phyloP scores from a whole-genome alignment of 768 basidiomycete genomes.

The Agrocybe praecox region DNA sequence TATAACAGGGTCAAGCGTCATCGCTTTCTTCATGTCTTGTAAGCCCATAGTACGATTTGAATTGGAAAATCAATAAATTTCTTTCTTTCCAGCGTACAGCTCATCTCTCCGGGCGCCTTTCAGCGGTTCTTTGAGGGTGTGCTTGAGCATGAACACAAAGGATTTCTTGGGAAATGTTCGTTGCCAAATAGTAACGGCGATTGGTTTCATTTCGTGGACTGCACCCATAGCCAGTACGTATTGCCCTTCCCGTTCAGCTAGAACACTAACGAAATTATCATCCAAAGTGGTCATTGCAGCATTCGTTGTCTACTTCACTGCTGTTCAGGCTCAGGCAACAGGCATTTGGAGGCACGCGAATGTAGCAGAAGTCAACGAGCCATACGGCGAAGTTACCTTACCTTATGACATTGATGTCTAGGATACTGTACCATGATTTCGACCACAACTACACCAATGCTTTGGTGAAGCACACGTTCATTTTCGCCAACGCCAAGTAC shows the following conservation, averaged over 20 bases:
- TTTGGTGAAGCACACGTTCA: too few relatives aligned
- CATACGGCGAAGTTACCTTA: background rate
- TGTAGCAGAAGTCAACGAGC: background rate
- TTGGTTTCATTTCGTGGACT: slow-evolving; percentile 2
- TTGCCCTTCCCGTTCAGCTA: background rate
- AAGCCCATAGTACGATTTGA: background rate
- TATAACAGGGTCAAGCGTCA: slow-evolving; percentile 5
- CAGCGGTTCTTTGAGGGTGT: slow-evolving; percentile 3
- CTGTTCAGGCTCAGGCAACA: background rate
- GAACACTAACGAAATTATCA: background rate
- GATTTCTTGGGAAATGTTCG: slow-evolving; percentile 5
- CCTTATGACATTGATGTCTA: background rate
- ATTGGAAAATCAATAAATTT: background rate
- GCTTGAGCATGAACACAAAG: slow-evolving; percentile 1
- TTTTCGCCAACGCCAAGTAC: too few relatives aligned
- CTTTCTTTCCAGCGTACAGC: background rate
- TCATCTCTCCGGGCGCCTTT: slow-evolving; percentile 2
- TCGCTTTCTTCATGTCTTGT: slow-evolving; percentile 12
- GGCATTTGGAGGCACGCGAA: slow-evolving; percentile 3
- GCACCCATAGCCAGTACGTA: slow-evolving; percentile 9
- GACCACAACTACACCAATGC: too few relatives aligned
- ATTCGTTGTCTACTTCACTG: slow-evolving; percentile 1
- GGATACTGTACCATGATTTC: background rate
- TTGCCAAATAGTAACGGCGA: slow-evolving; percentile 5
- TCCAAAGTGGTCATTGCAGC: slow-evolving; percentile 1